Base-by-base conservation (phyloP, 2,329 filamentous ascomycete species). In the Sporothrix dimorphospora region DNA sequence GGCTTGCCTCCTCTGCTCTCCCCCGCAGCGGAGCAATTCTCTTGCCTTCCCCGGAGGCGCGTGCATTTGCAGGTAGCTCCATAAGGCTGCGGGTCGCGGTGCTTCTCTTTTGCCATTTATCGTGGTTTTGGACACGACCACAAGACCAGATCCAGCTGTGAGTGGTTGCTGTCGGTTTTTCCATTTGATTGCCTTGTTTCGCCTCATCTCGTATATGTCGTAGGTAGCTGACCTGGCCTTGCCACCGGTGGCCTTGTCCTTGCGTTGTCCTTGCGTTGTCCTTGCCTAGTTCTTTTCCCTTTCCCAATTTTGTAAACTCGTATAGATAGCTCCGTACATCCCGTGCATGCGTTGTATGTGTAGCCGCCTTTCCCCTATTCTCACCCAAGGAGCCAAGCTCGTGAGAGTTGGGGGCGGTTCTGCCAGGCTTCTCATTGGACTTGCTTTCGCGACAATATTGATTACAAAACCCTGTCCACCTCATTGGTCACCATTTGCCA, bases 1-100 rank as follows among this genome's bases (percentile, higher is more conserved):
- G 9, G 21, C 24, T 16, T 12, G 24, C 19, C 53, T 40, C 30
- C 12, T 42, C 6, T 8, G 14, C 38, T 14, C 19, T 63, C 5
- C 2, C 14, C 40, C 14, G 12, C 63, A 45, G 59, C 59, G 59
- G 38, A 63, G 38, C 59, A 27, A 45, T 63, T 38, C 38, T 7
- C 24, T 1, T 49, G 14, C 8, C 16, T 34, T 49, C 61, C 61
- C 40, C 61, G 42, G 61, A 66, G 38, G 12, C 42, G 16, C 16
- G 34, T 40, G 61, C 61, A 30, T 47, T 27, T 47, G 61, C 61
- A 65, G 40, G 40, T 11, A 8, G 45, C 40, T 67, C 65, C 65
- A 67, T 67, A 67, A 53, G 65, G 65, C 45, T 67, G 65, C 45
- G 65, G 63, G 65, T 67, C 65, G 4, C 24, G 45, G 42, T 34